A percentile compares a stretch with the other conserved stretches of the same genome.
These are phyloP conservation scores for Hysterium pulicare DNA, from an alignment of 2,329 filamentous ascomycete species.

Conservation along the genomic window DNA sequence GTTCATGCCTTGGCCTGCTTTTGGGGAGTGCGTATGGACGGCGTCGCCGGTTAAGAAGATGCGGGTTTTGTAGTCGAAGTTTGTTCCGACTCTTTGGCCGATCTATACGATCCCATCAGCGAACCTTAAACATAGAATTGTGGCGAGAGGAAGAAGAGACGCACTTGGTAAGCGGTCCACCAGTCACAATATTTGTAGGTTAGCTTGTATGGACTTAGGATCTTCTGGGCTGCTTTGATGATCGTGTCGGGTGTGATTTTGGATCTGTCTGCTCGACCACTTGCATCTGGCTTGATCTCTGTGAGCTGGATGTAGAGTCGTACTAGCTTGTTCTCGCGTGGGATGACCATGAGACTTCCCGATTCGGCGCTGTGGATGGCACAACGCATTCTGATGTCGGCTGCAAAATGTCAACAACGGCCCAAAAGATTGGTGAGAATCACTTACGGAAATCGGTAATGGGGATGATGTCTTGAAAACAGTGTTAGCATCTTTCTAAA, in stretches of 20 bases:
- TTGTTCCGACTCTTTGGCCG: conserved; percentile 60
- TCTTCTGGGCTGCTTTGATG: conserved; percentile 60
- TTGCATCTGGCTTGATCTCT: conserved; percentile 43
- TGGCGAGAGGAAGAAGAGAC: too few species aligned
- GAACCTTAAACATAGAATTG: neutral
- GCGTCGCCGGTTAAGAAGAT: conserved; percentile 71
- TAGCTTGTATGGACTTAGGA: conserved; percentile 64
- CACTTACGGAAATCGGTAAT: conserved; percentile 53
- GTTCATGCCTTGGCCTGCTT: conserved; percentile 71
- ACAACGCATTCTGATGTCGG: conserved; percentile 57
- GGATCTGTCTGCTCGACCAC: conserved; percentile 52
- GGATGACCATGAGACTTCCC: conserved; percentile 63
- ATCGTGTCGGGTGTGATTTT: conserved; percentile 64
- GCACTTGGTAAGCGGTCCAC: conserved; percentile 61
- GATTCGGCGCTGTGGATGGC: conserved; percentile 55
- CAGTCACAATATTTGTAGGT: conserved; percentile 63
- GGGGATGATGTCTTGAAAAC: conserved; percentile 47
- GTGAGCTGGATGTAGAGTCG: conserved; percentile 64
- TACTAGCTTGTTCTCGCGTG: conserved; percentile 61
- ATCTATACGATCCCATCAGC: conserved; percentile 38
- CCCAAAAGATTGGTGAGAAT: conserved; percentile 5
- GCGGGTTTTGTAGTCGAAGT: conserved; percentile 55
- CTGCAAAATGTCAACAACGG: conserved; percentile 11
- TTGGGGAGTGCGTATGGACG: conserved; percentile 56
- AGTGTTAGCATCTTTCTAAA: conserved; percentile 14